These are phyloP conservation scores for Sclerotinia subarctica DNA, from an alignment of 2,329 filamentous ascomycete genomes.

Conservation along the genomic window DNA sequence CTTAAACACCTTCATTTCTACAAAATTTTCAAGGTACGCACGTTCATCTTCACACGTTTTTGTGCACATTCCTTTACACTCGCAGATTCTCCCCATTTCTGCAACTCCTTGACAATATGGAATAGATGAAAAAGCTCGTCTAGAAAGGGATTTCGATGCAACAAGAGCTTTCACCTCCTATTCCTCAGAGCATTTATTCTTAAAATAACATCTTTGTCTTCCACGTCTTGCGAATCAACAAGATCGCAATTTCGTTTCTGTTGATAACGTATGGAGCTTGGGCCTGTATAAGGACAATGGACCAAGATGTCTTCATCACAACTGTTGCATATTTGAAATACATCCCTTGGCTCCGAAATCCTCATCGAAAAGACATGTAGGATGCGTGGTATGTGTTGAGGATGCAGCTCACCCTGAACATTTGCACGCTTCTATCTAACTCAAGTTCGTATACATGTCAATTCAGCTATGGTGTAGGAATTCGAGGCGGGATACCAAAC, in stretches of 20 bases:
- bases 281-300: constrained; percentile 1
- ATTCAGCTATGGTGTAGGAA: neutral
- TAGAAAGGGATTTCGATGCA: neutral
- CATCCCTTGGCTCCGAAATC: neutral
- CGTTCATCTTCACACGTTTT: constrained; percentile 7
- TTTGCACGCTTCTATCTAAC: neutral
- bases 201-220: neutral
- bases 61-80: constrained; percentile 15
- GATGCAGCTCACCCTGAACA: neutral
- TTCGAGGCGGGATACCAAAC: neutral
- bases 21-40: neutral
- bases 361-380: neutral
- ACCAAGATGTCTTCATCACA: neutral
- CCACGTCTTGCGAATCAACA: neutral
- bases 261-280: constrained; percentile 17
- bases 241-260: constrained; percentile 12
- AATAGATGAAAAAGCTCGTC: neutral
- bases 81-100: constrained; percentile 2
- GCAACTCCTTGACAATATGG: neutral
- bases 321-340: neutral
- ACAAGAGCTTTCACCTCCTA: neutral
- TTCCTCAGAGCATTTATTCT: neutral
- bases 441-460: neutral
- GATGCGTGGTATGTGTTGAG: neutral
- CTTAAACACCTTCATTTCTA: neutral